A percentile compares a stretch with the other conserved stretches of the same genome.
These are phyloP conservation scores for Guadua angustifolia DNA, from an alignment of 176 grass and related monocot genomes.

Conservation along the genomic window DNA sequence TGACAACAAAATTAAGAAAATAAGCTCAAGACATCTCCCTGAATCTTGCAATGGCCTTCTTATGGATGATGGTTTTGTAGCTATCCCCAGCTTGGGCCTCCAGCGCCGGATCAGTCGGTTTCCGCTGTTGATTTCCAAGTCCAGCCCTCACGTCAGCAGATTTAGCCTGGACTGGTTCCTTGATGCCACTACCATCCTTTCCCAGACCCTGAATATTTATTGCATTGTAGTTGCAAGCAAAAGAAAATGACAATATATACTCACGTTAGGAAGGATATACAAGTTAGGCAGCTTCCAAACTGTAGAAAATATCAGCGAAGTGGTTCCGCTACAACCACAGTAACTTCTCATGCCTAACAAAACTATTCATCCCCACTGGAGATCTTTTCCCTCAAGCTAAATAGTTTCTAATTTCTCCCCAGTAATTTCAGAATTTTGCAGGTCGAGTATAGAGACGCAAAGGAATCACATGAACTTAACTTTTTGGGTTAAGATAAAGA, in stretches of 20 bases:
- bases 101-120: conserved; percentile 58
- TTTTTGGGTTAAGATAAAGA: not conserved
- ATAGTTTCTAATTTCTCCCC: not conserved
- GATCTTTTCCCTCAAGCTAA: not conserved
- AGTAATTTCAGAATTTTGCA: not conserved
- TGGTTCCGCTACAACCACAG: conserved; percentile 14
- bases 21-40: conserved; percentile 69
- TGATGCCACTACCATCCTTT: conserved; percentile 94
- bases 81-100: conserved; percentile 89
- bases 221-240: conserved; percentile 55
- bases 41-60: conserved; percentile 97
- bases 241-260: conserved; percentile 46
- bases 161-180: conserved; percentile 95
- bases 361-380: not conserved
- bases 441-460: not conserved
- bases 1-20: not conserved
- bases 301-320: conserved; percentile 26
- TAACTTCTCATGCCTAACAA: conserved; percentile 3
- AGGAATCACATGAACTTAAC: not conserved
- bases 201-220: conserved; percentile 81
- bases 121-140: conserved; percentile 75
- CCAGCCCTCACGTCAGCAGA: conserved; percentile 71
- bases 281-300: conserved; percentile 21
- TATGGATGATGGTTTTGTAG: conserved; percentile 95
- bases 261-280: conserved; percentile 44